A percentile compares a stretch with the other conserved stretches of the same genome.
Conservation (phyloP, 2,329 filamentous ascomycete genomes). For the Boeremia exigua region DNA sequence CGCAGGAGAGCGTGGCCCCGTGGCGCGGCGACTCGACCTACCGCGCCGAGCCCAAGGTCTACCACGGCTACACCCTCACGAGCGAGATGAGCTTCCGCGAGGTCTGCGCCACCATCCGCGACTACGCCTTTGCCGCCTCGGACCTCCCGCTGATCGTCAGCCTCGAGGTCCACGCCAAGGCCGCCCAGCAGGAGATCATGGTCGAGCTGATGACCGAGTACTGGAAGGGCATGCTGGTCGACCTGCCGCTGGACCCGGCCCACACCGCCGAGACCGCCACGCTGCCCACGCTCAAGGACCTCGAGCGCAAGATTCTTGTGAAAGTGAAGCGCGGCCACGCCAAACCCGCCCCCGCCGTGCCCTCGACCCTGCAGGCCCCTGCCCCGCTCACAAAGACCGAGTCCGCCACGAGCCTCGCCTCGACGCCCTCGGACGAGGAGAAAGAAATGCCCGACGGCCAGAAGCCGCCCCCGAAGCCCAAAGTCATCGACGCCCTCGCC, state of each 20-base stretch:
- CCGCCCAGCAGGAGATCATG: conserved; percentile 88
- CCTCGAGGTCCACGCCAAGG: conserved; percentile 85
- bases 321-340: conserved; percentile 57
- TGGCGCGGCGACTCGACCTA: conserved; percentile 41
- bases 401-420: conserved; percentile 31
- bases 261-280: conserved; percentile 62
- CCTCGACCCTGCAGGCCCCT: conserved; percentile 39
- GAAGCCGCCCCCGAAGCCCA: conserved; percentile 59
- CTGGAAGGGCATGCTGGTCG: conserved; percentile 78
- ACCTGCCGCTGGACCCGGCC: conserved; percentile 55
- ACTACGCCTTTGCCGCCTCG: conserved; percentile 76
- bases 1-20: conserved; percentile 30
- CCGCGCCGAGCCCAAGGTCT: conserved; percentile 74
- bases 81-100: conserved; percentile 85
- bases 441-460: conserved; percentile 50
- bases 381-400: conserved; percentile 30
- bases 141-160: conserved; percentile 88
- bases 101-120: conserved; percentile 79
- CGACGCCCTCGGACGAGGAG: conserved; percentile 42
- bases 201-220: conserved; percentile 91
- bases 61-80: conserved; percentile 84
- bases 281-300: conserved; percentile 66
- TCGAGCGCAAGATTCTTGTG: conserved; percentile 76
- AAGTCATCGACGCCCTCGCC: conserved; percentile 74
- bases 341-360: conserved; percentile 40